phyloP scores from a whole-genome alignment of 2,329 filamentous ascomycete genomes.

The Penicillium sp. region DNA sequence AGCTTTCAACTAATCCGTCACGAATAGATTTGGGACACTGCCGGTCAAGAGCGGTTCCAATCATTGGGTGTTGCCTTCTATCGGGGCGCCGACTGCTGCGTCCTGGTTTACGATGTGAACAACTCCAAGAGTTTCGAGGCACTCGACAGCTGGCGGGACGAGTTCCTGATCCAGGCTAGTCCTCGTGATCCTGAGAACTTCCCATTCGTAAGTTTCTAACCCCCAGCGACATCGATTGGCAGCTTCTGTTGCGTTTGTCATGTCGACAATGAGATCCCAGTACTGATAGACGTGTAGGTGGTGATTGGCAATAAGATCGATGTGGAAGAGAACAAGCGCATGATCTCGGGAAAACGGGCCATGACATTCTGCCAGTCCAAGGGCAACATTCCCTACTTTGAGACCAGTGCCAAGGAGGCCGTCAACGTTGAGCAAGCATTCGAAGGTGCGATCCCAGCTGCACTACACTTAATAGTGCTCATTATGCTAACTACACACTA shows the following conservation, averaged over 20 bases:
- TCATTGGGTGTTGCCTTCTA: slow-evolving; percentile 97
- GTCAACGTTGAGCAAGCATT: slow-evolving; percentile 93
- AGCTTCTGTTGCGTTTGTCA: not conserved
- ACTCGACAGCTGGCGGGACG: slow-evolving; percentile 95
- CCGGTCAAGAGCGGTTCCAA: slow-evolving; percentile 95
- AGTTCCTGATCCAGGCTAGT: slow-evolving; percentile 95
- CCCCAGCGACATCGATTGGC: not conserved
- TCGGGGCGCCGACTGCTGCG: slow-evolving; percentile 93
- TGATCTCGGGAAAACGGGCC: slow-evolving; percentile 92
- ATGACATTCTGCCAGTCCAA: slow-evolving; percentile 98
- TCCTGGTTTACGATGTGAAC: slow-evolving; percentile 97
- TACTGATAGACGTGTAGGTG: slow-evolving; percentile 52
- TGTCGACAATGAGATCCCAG: not conserved
- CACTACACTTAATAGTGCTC: not conserved
- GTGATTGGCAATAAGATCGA: slow-evolving; percentile 99
- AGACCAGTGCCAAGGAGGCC: slow-evolving; percentile 98
- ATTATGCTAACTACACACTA: slow-evolving; percentile 37
- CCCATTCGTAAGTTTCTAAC: slow-evolving; percentile 68
- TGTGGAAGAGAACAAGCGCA: slow-evolving; percentile 93
- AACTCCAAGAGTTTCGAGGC: slow-evolving; percentile 99
- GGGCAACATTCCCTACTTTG: slow-evolving; percentile 96
- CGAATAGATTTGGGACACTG: slow-evolving; percentile 88
- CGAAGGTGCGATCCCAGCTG: slow-evolving; percentile 51
- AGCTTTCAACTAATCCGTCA: slow-evolving; percentile 8
- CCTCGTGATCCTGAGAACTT: slow-evolving; percentile 96